Conservation (phyloP, 306 rosid species). For the Malus sylvestris region DNA sequence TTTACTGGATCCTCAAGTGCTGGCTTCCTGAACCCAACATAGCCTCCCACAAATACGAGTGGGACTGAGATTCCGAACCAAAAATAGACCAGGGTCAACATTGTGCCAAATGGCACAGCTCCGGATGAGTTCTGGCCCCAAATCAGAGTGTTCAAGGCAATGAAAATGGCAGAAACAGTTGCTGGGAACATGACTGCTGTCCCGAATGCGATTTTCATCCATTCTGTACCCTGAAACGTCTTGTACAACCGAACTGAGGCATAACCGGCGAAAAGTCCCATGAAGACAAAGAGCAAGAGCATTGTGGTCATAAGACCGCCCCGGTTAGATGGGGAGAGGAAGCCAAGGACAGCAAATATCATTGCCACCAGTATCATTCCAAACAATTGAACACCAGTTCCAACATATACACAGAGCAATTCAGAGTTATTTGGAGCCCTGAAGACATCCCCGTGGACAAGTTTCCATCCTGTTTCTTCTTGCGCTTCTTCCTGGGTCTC, state of each 20-base stretch:
- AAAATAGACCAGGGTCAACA: conserved; percentile 83
- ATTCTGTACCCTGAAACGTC: conserved; percentile 86
- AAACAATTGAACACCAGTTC: conserved; percentile 92
- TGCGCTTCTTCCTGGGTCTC: conserved; percentile 99
- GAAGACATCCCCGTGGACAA: conserved; percentile 95
- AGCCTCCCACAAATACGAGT: conserved; percentile 86
- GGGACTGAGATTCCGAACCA: conserved; percentile 99
- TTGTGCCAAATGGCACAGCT: conserved; percentile 95
- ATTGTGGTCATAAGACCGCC: conserved; percentile 97
- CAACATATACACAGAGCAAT: conserved; percentile 82
- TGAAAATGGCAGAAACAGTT: conserved; percentile 56
- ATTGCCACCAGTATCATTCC: conserved; percentile 88
- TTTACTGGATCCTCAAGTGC: conserved; percentile 94
- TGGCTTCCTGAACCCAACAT: conserved; percentile 89
- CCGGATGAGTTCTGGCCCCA: conserved; percentile 99
- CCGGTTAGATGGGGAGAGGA: conserved; percentile 95
- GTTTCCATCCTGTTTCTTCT: conserved; percentile 99
- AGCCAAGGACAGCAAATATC: conserved; percentile 92
- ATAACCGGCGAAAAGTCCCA: conserved; percentile 92
- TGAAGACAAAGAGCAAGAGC: conserved; percentile 96
- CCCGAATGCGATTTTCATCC: conserved; percentile 77
- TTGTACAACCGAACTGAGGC: conserved; percentile 82
- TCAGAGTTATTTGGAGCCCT: conserved; percentile 83
- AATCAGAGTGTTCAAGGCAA: conserved; percentile 64
- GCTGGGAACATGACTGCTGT: conserved; percentile 85